A percentile compares a stretch with the other conserved stretches of the same genome.
Conservation (phyloP, 2,329 filamentous ascomycete species). For the Calonectria pseudoturangicola region DNA sequence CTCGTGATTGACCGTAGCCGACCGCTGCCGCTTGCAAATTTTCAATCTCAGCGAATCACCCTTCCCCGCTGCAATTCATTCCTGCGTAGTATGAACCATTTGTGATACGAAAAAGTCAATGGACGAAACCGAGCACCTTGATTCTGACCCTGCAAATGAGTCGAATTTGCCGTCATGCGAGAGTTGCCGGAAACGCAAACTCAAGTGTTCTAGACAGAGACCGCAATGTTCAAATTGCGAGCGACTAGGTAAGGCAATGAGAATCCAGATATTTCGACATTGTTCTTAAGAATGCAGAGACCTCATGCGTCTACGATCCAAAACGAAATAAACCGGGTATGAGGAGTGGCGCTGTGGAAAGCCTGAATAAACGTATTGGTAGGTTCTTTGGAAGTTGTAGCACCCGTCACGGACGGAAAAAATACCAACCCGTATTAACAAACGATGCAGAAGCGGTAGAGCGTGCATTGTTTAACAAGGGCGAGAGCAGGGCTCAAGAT, state of each 20-base stretch:
- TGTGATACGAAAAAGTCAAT: not conserved
- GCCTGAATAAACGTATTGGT: conserved; percentile 37
- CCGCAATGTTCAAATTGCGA: conserved; percentile 42
- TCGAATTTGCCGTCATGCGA: conserved; percentile 39
- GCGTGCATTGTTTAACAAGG: not conserved
- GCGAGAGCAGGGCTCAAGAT: not conserved
- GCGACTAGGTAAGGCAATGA: conserved; percentile 30
- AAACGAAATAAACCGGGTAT: conserved; percentile 37
- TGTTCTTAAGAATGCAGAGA: conserved; percentile 15
- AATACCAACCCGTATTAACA: not conserved
- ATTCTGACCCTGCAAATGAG: conserved; percentile 6
- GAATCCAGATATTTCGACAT: too few species aligned
- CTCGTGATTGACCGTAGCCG: not conserved
- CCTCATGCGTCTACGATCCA: conserved; percentile 28
- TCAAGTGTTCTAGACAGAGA: conserved; percentile 42
- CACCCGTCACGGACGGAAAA: too few species aligned
- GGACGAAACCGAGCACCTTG: conserved; percentile 19
- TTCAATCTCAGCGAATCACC: conserved; percentile 4
- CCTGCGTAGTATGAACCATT: not conserved
- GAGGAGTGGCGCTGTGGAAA: conserved; percentile 40
- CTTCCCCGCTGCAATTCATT: not conserved
- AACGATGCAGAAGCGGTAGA: conserved; percentile 12
- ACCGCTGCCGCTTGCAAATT: not conserved
- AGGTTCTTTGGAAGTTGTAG: not conserved
- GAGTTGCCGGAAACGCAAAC: conserved; percentile 43